These are phyloP conservation scores for Sclerotinia sclerotiorum DNA, from an alignment of 2,329 filamentous ascomycete species.

Conservation along the genomic window DNA sequence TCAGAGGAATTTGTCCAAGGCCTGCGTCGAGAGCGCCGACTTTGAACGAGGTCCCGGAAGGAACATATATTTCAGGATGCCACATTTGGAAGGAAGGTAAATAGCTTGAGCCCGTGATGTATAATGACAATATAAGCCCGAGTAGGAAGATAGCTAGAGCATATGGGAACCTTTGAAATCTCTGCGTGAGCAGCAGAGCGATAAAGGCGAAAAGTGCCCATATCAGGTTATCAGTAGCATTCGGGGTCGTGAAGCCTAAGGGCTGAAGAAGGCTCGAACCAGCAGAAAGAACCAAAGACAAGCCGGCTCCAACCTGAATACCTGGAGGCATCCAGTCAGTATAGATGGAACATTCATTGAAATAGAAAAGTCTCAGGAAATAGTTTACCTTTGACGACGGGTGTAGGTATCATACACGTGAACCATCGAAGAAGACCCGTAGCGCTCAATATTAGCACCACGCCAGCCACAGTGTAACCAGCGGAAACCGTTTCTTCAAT, in stretches of 20 bases:
- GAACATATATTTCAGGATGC: conserved; percentile 54
- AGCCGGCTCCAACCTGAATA: conserved; percentile 88
- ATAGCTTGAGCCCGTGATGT: conserved; percentile 42
- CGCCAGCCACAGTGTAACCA: conserved; percentile 72
- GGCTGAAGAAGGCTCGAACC: conserved; percentile 66
- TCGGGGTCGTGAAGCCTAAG: conserved; percentile 65
- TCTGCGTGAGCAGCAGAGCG: conserved; percentile 66
- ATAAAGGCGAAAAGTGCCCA: conserved; percentile 76
- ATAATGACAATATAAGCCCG: conserved; percentile 65
- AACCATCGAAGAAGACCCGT: conserved; percentile 78
- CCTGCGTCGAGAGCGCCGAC: conserved; percentile 54
- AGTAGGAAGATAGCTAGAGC: conserved; percentile 70
- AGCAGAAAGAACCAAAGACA: conserved; percentile 78
- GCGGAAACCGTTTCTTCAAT: conserved; percentile 75
- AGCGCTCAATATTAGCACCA: conserved; percentile 73
- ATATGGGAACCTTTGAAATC: conserved; percentile 69
- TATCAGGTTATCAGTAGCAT: conserved; percentile 72
- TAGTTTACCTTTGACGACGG: conserved; percentile 73
- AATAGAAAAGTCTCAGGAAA: background rate
- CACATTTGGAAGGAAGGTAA: conserved; percentile 60
- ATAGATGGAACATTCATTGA: background rate
- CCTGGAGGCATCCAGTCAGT: conserved; percentile 41
- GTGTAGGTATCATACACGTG: conserved; percentile 67
- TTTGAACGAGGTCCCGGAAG: conserved; percentile 47
- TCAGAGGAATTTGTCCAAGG: conserved; percentile 84